A percentile compares a stretch with the other conserved stretches of the same genome.
phyloP scores from a whole-genome alignment of 2,329 filamentous ascomycete genomes.

The Mycosphaerella sp. region DNA sequence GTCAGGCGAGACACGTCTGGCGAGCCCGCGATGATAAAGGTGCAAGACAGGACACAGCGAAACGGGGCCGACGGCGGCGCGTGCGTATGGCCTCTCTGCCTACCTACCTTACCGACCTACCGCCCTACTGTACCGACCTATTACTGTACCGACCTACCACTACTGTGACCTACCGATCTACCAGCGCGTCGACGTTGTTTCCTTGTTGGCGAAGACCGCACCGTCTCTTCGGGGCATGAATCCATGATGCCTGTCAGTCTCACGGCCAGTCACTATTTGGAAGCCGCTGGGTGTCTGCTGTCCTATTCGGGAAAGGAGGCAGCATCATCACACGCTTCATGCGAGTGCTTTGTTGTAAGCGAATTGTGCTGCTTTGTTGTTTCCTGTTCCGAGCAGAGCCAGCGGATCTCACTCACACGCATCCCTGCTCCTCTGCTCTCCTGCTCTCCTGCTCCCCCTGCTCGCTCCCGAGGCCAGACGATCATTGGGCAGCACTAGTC shows the following conservation, averaged over 20 bases:
- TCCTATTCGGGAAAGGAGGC: constrained; percentile 21
- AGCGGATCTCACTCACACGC: constrained; percentile 1
- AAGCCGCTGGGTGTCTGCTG: constrained; percentile 5
- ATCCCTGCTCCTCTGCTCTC: neutral
- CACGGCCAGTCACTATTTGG: neutral
- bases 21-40: neutral
- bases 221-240: no score
- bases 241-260: no score
- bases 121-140: no score
- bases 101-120: no score
- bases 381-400: constrained; percentile 10
- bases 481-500: constrained; percentile 8
- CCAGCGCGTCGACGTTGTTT: neutral
- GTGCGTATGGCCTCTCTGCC: neutral
- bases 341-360: constrained; percentile 4
- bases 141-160: no score
- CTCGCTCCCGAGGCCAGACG: constrained; percentile 1
- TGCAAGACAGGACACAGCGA: no score
- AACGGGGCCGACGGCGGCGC: neutral
- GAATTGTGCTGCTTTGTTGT: constrained; percentile 5
- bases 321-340: neutral
- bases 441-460: neutral
- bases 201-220: neutral
- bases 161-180: neutral
- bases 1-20: neutral